Evolutionary conservation across 2,329 filamentous ascomycete genomes (phyloP), one percentile per base, ranked within the genome.

Genomic region (Aspergillus versicolor): DNA sequence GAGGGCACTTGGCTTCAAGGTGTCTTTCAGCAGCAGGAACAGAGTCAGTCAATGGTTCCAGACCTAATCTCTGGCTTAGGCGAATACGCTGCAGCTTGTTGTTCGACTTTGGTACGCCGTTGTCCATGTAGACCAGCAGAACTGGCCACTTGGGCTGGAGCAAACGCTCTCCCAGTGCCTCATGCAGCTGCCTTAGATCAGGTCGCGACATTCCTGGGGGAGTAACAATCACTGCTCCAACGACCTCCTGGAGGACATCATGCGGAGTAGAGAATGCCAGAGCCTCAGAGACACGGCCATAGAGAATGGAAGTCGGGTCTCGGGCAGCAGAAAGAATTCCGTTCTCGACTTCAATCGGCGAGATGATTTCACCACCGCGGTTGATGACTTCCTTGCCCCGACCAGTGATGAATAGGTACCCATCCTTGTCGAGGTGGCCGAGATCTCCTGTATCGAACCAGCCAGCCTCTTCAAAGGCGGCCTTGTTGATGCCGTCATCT

Each of bases 291-390:
- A 85, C 71, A 3, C 79, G 74, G 5, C 79, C 78, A 54, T 73
- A 77, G 15, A 82, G 77, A 13, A 44, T 17, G 0, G 75, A 73
- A 5, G 71, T 69, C 4, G 69, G 63, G 13, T 76, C 70, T 45
- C 75, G 70, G 4, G 80, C 74, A 11, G 80, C 77, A 1, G 77
- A 71, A 43, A 83, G 72, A 56, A 84, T 79, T 9, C 81, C 82
- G 61, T 84, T 80, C 63, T 84, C 82, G n/a, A 85, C 77, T 63
- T 85, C 82, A 53, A 84, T 83, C 0, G 82, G 82, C 4, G 81
- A 83, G 56, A 85, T 84, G n/a, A 84, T 75, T 64, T 85, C 82
- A 34, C 82, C 82, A 37, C 82, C 82, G 11, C 82, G 77, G 63
- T 84, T 84, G 67, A 84, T 83, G 54, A 84, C 80, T 55, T 84